Evolutionary conservation across 208 protist species (phyloP).

Genomic region (Trypanosoma rangeli): DNA sequence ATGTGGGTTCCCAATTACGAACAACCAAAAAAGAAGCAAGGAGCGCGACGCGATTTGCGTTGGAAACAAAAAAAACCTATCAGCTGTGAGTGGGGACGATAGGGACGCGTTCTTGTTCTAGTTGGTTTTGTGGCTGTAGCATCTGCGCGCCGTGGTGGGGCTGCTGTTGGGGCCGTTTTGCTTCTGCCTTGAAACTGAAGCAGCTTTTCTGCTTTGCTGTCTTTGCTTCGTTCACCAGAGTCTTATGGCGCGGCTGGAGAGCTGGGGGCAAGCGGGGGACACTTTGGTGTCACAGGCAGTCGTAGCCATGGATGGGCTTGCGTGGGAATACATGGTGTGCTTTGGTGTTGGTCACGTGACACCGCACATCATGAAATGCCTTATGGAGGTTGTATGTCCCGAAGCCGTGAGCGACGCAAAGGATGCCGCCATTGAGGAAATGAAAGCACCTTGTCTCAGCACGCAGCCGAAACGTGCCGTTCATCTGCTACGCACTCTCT

Average conservation of each 20-base stretch:
- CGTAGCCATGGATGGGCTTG: conserved; percentile 2
- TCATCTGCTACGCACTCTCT: conserved; percentile 6
- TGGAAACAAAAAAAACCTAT: too few relatives aligned
- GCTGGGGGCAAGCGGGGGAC: neutral
- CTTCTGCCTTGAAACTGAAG: too few relatives aligned
- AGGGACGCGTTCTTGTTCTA: too few relatives aligned
- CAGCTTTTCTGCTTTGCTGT: too few relatives aligned
- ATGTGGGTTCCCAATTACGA: too few relatives aligned
- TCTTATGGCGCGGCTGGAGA: neutral
- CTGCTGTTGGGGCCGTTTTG: too few relatives aligned
- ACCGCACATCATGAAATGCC: conserved; percentile 11
- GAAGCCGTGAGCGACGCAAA: conserved; percentile 6
- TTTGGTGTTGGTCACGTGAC: conserved; percentile 11
- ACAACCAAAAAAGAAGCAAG: too few relatives aligned
- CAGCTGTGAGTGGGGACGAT: too few relatives aligned
- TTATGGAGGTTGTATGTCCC: conserved; percentile 10
- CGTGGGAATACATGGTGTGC: conserved; percentile 11
- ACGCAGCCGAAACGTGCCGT: neutral
- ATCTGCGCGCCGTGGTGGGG: too few relatives aligned
- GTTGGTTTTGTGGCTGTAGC: too few relatives aligned
- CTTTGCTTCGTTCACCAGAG: too few relatives aligned
- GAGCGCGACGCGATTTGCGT: too few relatives aligned
- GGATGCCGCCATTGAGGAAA: neutral
- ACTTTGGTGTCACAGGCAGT: neutral
- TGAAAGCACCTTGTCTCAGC: neutral